Evolutionary conservation across 306 rosid genomes (phyloP).

Genomic region (Trifolium dubium): DNA sequence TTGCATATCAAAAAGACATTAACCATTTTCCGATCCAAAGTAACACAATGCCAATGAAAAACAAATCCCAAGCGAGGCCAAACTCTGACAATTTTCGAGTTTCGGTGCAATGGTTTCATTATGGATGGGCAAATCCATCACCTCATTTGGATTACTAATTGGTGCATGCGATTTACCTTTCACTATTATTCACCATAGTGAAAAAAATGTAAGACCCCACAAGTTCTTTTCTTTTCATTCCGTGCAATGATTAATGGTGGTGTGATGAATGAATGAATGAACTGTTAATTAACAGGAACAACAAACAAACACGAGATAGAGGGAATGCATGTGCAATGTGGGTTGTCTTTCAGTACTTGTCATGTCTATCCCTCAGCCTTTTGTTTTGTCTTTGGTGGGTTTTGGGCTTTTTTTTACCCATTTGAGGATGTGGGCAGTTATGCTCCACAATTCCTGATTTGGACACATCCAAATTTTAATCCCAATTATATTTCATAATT

Average conservation of each 20-base stretch:
- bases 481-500: constrained; percentile 43
- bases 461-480: constrained; percentile 17
- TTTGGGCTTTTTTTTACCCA: constrained; percentile 47
- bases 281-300: constrained; percentile 48
- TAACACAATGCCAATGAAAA: not conserved
- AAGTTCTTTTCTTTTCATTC: constrained; percentile 62
- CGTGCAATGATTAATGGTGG: constrained; percentile 65
- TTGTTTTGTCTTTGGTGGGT: constrained; percentile 45
- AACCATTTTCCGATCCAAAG: not conserved
- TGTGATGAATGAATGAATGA: constrained; percentile 42
- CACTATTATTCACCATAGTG: constrained; percentile 48
- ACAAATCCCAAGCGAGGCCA: not conserved
- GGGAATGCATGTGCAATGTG: constrained; percentile 68
- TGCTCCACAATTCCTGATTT: constrained; percentile 50
- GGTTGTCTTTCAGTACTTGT: constrained; percentile 50
- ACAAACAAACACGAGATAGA: constrained; percentile 45
- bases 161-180: constrained; percentile 47
- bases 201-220: constrained; percentile 47
- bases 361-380: constrained; percentile 46
- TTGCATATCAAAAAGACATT: too few species aligned
- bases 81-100: constrained; percentile 31
- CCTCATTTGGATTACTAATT: constrained; percentile 35
- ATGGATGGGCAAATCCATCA: constrained; percentile 27
- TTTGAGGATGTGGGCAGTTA: constrained; percentile 46
- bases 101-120: constrained; percentile 34